phyloP scores from a whole-genome alignment of 2,329 filamentous ascomycete species.

The Sporothrix variecibatus region DNA sequence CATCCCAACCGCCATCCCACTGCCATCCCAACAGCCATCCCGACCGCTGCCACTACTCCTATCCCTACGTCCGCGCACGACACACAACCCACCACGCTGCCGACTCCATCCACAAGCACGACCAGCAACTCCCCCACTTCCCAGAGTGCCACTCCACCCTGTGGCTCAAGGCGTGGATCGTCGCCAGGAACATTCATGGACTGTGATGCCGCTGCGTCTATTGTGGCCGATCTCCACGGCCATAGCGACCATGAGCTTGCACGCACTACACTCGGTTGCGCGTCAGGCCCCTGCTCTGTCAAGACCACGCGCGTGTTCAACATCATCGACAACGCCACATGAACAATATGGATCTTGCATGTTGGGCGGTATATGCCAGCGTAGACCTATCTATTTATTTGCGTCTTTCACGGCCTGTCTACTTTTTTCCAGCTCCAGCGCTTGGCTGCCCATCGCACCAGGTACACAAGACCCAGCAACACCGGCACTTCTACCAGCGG shows the following conservation, averaged over 20 bases:
- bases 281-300: background rate
- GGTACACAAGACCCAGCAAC: slow-evolving; percentile 73
- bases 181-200: background rate
- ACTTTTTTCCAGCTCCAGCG: slow-evolving; percentile 53
- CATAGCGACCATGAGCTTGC: background rate
- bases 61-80: no score
- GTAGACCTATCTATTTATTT: no score
- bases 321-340: background rate
- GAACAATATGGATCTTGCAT: background rate
- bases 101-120: background rate
- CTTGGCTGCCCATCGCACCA: slow-evolving; percentile 61
- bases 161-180: background rate
- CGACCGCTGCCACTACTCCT: no score
- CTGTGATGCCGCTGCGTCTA: background rate
- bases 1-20: background rate
- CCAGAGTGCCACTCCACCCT: background rate
- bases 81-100: background rate
- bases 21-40: no score
- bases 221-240: background rate
- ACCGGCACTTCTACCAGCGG: slow-evolving; percentile 87
- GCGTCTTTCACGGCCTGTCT: no score
- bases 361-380: no score
- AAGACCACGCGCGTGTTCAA: background rate
- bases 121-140: no score
- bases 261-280: background rate